A percentile compares a stretch with the other conserved stretches of the same genome.
Evolutionary conservation across 2,329 filamentous ascomycete species (phyloP).

Genomic region (Ustulina deusta): DNA sequence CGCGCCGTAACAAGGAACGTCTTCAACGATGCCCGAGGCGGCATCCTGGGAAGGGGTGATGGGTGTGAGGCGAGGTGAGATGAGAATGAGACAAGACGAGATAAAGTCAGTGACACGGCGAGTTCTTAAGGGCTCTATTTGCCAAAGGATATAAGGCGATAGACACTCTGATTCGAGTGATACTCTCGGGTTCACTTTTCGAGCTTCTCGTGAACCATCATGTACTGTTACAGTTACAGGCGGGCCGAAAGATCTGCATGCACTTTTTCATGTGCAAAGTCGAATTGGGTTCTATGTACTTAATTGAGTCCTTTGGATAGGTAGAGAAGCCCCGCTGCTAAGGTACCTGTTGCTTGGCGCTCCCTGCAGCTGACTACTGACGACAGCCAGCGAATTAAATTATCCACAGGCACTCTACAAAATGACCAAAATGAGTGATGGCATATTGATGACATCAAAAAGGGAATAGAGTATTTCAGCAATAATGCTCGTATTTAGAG

Average conservation of each 20-base stretch:
- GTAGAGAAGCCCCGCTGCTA: conserved; percentile 15
- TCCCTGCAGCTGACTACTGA: no score
- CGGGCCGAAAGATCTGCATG: no score
- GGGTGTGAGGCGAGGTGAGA: neutral
- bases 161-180: neutral
- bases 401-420: neutral
- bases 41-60: conserved; percentile 20
- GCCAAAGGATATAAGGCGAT: neutral
- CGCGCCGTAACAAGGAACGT: conserved; percentile 38
- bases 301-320: conserved; percentile 6
- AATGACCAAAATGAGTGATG: no score
- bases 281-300: neutral
- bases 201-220: neutral
- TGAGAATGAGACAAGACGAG: neutral
- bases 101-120: neutral
- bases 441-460: neutral
- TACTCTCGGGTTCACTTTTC: neutral
- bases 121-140: neutral
- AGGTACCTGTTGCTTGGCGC: conserved; percentile 12
- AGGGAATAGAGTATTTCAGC: no score
- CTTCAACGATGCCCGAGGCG: conserved; percentile 37
- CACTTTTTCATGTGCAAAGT: neutral
- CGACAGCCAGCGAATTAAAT: neutral
- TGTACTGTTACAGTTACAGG: neutral
- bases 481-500: no score